These are phyloP conservation scores for Leptomonas pyrrhocoris DNA, from an alignment of 208 protist species.

Conservation along the genomic window DNA sequence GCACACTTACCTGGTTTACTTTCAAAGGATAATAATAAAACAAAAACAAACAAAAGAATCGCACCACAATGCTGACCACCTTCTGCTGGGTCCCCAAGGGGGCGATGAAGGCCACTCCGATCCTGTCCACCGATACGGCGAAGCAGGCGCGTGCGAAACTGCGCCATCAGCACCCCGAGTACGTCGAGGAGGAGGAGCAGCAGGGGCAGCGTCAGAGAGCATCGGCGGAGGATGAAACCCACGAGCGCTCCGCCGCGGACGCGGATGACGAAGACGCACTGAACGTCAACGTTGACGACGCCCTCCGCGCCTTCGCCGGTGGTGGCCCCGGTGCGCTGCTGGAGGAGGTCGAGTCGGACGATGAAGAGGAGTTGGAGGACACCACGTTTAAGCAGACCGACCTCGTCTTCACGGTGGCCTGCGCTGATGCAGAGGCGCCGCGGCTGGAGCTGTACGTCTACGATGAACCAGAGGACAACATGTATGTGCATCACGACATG, in stretches of 20 bases:
- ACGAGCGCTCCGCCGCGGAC: constrained; percentile 26
- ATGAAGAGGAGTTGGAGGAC: constrained; percentile 92
- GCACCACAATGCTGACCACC: constrained; percentile 75
- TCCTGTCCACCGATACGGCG: constrained; percentile 79
- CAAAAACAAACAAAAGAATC: too few species aligned
- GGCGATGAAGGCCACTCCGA: constrained; percentile 79
- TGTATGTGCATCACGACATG: constrained; percentile 98
- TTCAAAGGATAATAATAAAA: too few species aligned
- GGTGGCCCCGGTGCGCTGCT: constrained; percentile 71
- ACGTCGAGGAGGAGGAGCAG: constrained; percentile 54
- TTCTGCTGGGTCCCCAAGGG: constrained; percentile 88
- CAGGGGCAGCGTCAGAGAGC: constrained; percentile 10
- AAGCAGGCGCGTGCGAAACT: constrained; percentile 76
- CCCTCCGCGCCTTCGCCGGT: constrained; percentile 68
- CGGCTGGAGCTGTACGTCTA: constrained; percentile 95
- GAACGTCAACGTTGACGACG: constrained; percentile 51
- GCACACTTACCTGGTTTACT: background rate
- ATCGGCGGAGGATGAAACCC: constrained; percentile 4
- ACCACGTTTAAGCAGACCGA: constrained; percentile 92
- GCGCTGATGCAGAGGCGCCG: constrained; percentile 71
- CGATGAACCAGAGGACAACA: constrained; percentile 94
- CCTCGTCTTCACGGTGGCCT: constrained; percentile 71
- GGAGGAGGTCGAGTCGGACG: constrained; percentile 82
- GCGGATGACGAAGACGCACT: constrained; percentile 42
- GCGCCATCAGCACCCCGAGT: constrained; percentile 68